phyloP scores from a whole-genome alignment of 768 basidiomycete species.

The Tubosaeta sp. region DNA sequence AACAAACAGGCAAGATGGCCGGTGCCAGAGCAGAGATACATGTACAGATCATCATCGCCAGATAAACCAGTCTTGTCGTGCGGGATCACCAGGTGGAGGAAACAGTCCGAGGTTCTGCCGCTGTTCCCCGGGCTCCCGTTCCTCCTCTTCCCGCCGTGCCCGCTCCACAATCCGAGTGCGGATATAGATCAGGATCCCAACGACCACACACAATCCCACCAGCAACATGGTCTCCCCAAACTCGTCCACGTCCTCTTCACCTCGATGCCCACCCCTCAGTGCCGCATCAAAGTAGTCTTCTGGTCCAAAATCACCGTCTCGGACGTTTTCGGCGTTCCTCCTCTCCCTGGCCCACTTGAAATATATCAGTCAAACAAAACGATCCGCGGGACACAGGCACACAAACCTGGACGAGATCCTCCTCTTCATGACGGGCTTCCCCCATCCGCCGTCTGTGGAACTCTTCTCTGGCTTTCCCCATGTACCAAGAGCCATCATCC shows the following conservation, averaged over 20 bases:
- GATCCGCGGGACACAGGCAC: neutral
- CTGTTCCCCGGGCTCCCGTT: conserved; percentile 33
- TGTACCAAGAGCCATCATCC: conserved; percentile 71
- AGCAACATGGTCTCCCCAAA: conserved; percentile 78
- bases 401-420: conserved; percentile 68
- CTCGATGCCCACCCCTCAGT: conserved; percentile 53
- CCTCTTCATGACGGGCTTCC: conserved; percentile 49
- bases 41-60: conserved; percentile 29
- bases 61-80: conserved; percentile 62
- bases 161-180: conserved; percentile 75
- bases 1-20: conserved; percentile 11
- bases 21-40: neutral
- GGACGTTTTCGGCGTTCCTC: conserved; percentile 65
- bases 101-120: conserved; percentile 44
- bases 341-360: conserved; percentile 74
- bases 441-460: conserved; percentile 54
- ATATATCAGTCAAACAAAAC: conserved; percentile 4
- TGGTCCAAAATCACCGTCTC: conserved; percentile 70
- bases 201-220: conserved; percentile 64
- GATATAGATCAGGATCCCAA: conserved; percentile 73
- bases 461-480: conserved; percentile 79
- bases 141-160: conserved; percentile 60
- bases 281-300: conserved; percentile 81
- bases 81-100: conserved; percentile 61
- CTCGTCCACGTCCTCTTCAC: conserved; percentile 64